These are phyloP conservation scores for Auricularia sp. DNA, from an alignment of 768 basidiomycete genomes.

Conservation along the genomic window DNA sequence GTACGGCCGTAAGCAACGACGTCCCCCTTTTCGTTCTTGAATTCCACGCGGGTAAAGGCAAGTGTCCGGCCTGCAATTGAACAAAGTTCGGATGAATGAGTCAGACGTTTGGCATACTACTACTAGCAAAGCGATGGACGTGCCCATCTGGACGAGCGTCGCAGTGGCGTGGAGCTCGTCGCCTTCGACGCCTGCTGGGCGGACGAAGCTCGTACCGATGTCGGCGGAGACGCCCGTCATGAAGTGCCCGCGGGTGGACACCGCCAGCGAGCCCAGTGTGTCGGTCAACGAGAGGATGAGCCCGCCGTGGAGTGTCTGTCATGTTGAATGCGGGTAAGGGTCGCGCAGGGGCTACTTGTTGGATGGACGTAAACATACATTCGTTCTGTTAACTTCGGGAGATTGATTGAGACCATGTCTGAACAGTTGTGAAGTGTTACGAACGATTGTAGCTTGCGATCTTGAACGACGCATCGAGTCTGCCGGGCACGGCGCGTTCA, in stretches of 20 bases:
- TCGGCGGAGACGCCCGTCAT: constrained; percentile 88
- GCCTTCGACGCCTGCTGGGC: constrained; percentile 62
- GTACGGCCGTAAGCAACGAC: constrained; percentile 75
- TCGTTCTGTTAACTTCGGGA: constrained; percentile 51
- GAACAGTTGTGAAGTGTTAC: constrained; percentile 14
- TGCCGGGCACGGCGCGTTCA: constrained; percentile 58
- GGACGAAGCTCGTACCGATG: constrained; percentile 66
- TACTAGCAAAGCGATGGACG: not conserved
- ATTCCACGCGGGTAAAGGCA: constrained; percentile 75
- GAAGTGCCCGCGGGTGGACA: constrained; percentile 70
- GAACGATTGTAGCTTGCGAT: constrained; percentile 67
- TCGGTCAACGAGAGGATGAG: constrained; percentile 75
- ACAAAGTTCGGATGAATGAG: too few relatives aligned
- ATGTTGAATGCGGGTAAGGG: constrained; percentile 6
- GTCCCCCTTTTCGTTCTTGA: constrained; percentile 52
- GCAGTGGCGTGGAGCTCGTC: constrained; percentile 59
- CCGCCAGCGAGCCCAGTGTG: constrained; percentile 75
- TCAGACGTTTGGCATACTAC: too few relatives aligned
- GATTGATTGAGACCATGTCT: not conserved
- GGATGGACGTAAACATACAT: constrained; percentile 28
- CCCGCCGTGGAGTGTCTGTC: constrained; percentile 65
- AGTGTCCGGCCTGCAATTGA: constrained; percentile 53
- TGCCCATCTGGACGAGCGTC: constrained; percentile 61
- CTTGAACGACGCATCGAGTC: constrained; percentile 56
- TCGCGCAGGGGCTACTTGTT: not conserved